Conservation (phyloP, 805 yeast species). For the Lipomyces sp. region DNA sequence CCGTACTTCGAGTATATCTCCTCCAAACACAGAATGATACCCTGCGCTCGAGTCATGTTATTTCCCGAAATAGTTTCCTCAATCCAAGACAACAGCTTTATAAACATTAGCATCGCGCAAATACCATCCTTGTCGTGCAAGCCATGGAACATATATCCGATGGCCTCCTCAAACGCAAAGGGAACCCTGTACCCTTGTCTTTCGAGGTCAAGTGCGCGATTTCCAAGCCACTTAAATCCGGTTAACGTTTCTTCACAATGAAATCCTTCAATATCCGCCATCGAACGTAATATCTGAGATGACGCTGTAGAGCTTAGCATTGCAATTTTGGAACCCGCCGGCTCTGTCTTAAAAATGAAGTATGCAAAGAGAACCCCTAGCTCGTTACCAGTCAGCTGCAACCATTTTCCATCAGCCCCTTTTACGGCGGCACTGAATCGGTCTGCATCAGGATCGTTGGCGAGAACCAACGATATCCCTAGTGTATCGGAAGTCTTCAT, state of each 20-base stretch:
- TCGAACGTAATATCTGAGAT: slow-evolving; percentile 72
- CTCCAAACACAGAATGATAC: slow-evolving; percentile 47
- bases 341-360: slow-evolving; percentile 46
- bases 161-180: slow-evolving; percentile 93
- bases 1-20: slow-evolving; percentile 71
- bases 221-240: slow-evolving; percentile 98
- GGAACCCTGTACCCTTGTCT: slow-evolving; percentile 70
- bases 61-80: slow-evolving; percentile 23
- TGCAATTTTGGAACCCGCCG: slow-evolving; percentile 49
- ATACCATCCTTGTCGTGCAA: slow-evolving; percentile 95
- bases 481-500: slow-evolving; percentile 61
- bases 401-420: slow-evolving; percentile 57
- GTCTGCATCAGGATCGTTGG: slow-evolving; percentile 98
- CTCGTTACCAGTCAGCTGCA: slow-evolving; percentile 88
- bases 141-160: slow-evolving; percentile 86
- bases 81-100: slow-evolving; percentile 59
- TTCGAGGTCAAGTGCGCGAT: slow-evolving; percentile 76
- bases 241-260: slow-evolving; percentile 81
- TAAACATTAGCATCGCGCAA: slow-evolving; percentile 73
- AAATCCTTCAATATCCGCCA: slow-evolving; percentile 68
- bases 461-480: slow-evolving; percentile 64
- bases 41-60: slow-evolving; percentile 26
- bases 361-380: slow-evolving; percentile 84
- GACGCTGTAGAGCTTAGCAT: slow-evolving; percentile 90
- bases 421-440: slow-evolving; percentile 82